Base-by-base conservation (phyloP, 1,139 yeast species). In the Candida sanyaensis region DNA sequence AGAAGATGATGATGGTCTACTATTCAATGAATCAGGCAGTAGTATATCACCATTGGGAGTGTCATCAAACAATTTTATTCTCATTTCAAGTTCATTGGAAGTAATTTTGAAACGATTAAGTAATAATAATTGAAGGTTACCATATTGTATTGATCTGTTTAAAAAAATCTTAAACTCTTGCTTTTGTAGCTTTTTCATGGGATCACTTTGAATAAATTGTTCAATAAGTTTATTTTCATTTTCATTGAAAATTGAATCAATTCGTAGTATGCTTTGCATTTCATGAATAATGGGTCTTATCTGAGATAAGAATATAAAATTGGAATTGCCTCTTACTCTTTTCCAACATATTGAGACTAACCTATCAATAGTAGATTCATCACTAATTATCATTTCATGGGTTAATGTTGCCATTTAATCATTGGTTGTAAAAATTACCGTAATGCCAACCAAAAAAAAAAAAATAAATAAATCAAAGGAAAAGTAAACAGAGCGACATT, bases 291-390 rank as follows among this genome's bases (percentile, higher is more conserved):
- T 55, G 4, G 55, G 58, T 8, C 55, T 49, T 3, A 72, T 58
- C 48, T 69, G 72, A 2, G 65, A 54, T 12, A 67, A 60, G 41
- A 60, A 64, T 28, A 72, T 66, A 47, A 48, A 63, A 13, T 62
- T 65, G 5, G 44, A 44, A 48, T 40, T 52, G 45, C 48, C 58
- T 11, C 45, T 31, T 5, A 47, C 53, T 23, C 54, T 49, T 12
- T 50, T 46, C 78, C 78, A 74, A 49, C 71, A 60, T 30, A 55
- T 51, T 40, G 61, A 61, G 7, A 72, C 54, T 39, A 68, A 60
- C 34, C 52, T 55, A 36, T 63, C 60, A 6, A 54, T 47, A 24
- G 45, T 38, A 11, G 39, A 24, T 24, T 36, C 39, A n/a, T 29
- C 17, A n/a, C 9, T 27, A 17, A 24, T 26, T 30, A 23, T 31